Base-by-base conservation (phyloP, 1,284 basidiomycete genomes). In the Cryptococcus sp. region DNA sequence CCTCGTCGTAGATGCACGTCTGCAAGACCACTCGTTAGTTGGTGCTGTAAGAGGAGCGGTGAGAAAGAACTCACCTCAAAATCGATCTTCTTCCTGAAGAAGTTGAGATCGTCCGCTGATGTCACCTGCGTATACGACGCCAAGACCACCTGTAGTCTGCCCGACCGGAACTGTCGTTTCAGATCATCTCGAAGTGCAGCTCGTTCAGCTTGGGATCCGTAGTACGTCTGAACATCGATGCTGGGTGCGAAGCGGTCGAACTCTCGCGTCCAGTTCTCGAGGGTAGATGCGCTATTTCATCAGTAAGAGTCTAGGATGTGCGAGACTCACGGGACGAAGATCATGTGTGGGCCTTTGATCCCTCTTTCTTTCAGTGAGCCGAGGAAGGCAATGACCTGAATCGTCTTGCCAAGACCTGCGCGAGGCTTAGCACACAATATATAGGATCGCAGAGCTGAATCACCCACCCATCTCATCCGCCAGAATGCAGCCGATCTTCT, bases 191-290 rank as follows among this genome's bases (percentile, higher is more conserved):
- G 86, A 40, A 96, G 82, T 56, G 82, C 80, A 3, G 85, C 82
- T n/a, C 96, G 87, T 53, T 98, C 93, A 23, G 88, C 87, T 80
- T 97, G 95, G 39, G 86, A 85, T 8, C 92, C 96, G 69, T 98
- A 99, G 77, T 99, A 99, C 16, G 91, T 90, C 72, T 90, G 86
- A 13, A 97, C 86, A n/a, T 85, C 82, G 74, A 99, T 88, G 2
- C 71, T 64, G 0, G 93, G 93, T 1, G 90, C 91, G 70, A 99
- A 99, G 47, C 87, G 87, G 41, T 87, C 85, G 73, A 99, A 97
- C 78, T 99, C 96, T 64, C 96, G 86, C 74, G 90, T 89, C 96
- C 96, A 99, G 73, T 99, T 99, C 78, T 99, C 96, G 22, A 99
- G 81, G 0, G 94, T 98, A 3, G 95, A 99, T 1, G 94, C 93